phyloP scores from a whole-genome alignment of 331 rosid genomes.

The Stylosanthes scabra region DNA sequence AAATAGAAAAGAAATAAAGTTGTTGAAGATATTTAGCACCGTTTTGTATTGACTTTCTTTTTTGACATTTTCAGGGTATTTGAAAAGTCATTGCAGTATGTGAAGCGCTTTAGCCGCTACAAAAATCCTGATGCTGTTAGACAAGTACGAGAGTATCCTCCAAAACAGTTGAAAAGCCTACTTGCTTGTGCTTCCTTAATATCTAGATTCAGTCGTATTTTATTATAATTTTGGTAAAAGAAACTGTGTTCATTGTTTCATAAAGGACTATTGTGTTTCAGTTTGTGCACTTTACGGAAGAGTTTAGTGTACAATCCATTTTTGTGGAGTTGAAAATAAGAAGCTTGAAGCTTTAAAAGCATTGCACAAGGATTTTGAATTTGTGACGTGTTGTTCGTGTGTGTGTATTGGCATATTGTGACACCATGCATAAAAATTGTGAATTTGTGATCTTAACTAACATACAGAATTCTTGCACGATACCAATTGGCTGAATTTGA shows the following conservation, averaged over 20 bases:
- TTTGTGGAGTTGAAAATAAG: background rate
- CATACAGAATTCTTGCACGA: slow-evolving; percentile 82
- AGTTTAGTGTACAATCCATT: slow-evolving; percentile 15
- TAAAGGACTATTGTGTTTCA: background rate
- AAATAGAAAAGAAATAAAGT: slow-evolving; percentile 23
- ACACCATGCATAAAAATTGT: slow-evolving; percentile 31
- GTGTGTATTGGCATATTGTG: too few species aligned
- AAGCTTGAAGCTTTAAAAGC: slow-evolving; percentile 25
- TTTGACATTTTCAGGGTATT: slow-evolving; percentile 65
- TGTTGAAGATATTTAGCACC: slow-evolving; percentile 6
- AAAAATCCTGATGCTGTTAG: slow-evolving; percentile 97
- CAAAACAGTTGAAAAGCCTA: slow-evolving; percentile 20
- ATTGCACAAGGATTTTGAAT: slow-evolving; percentile 23
- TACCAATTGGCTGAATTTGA: slow-evolving; percentile 92
- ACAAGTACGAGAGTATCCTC: slow-evolving; percentile 99
- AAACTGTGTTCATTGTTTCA: background rate
- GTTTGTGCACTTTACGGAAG: slow-evolving; percentile 12
- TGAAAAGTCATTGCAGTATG: slow-evolving; percentile 96
- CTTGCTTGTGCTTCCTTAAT: slow-evolving; percentile 6
- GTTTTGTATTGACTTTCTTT: background rate
- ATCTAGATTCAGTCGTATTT: background rate
- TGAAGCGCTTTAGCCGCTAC: slow-evolving; percentile 96
- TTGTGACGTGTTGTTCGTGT: background rate
- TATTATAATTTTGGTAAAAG: background rate
- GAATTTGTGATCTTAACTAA: slow-evolving; percentile 64